Evolutionary conservation across 352 stramenopile genomes (phyloP).

Genomic region (Globisporangium solare): DNA sequence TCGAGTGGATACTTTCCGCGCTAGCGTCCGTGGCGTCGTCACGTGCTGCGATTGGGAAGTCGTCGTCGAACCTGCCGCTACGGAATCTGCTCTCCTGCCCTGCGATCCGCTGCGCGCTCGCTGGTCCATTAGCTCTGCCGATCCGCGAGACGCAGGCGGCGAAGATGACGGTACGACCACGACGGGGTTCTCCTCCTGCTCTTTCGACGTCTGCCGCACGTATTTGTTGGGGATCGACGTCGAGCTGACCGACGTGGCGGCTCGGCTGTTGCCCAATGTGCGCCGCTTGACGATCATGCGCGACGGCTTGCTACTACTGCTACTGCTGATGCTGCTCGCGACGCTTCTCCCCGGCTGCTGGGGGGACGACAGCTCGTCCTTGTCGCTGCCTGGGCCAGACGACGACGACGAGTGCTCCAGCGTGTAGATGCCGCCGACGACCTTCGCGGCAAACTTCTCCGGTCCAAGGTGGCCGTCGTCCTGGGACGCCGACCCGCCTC

Average conservation of each 20-base stretch:
- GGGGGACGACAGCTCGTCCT: slow-evolving; percentile 26
- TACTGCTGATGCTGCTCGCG: slow-evolving; percentile 19
- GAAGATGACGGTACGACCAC: background rate
- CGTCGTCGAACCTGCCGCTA: background rate
- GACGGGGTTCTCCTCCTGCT: background rate
- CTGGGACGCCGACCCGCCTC: slow-evolving; percentile 3
- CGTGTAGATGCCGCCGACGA: slow-evolving; percentile 17
- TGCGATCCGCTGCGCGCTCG: slow-evolving; percentile 8
- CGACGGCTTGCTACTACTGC: slow-evolving; percentile 31
- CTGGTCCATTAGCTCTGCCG: background rate
- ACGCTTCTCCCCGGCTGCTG: slow-evolving; percentile 5
- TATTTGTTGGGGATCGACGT: slow-evolving; percentile 16
- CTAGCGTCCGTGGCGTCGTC: slow-evolving; percentile 14
- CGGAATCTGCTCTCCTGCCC: slow-evolving; percentile 1
- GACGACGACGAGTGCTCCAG: slow-evolving; percentile 38
- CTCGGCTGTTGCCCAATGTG: slow-evolving; percentile 20
- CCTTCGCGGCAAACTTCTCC: slow-evolving; percentile 41
- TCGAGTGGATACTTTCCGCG: slow-evolving; percentile 16
- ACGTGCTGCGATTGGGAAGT: slow-evolving; percentile 2
- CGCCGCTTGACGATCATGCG: slow-evolving; percentile 51
- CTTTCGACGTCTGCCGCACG: slow-evolving; percentile 9
- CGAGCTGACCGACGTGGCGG: slow-evolving; percentile 10
- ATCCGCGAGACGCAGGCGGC: background rate
- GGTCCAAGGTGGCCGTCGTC: slow-evolving; percentile 25
- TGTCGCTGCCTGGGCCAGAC: slow-evolving; percentile 38